phyloP scores from a whole-genome alignment of 306 rosid species.

The Gastrolobium bilobum region DNA sequence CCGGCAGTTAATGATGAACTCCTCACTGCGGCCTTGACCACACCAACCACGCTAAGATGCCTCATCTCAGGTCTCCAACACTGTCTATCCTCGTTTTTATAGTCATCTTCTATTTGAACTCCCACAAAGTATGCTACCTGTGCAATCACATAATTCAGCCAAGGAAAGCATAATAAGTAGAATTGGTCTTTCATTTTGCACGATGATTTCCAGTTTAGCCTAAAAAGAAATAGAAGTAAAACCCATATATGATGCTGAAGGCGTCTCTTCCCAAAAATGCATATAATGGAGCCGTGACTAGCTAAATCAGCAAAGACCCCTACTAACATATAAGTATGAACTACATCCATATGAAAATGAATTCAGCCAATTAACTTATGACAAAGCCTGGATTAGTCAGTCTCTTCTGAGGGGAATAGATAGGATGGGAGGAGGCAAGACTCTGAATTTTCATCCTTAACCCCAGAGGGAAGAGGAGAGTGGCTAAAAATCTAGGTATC shows the following conservation, averaged over 20 bases:
- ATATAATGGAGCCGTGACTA: conserved; percentile 33
- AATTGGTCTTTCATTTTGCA: neutral
- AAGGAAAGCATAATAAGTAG: neutral
- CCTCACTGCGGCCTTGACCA: conserved; percentile 86
- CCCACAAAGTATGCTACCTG: conserved; percentile 94
- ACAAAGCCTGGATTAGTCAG: neutral
- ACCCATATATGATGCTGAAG: conserved; percentile 6
- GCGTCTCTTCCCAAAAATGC: conserved; percentile 41
- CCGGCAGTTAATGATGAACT: conserved; percentile 77
- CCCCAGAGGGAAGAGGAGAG: neutral
- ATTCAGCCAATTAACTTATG: neutral
- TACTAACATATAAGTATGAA: neutral
- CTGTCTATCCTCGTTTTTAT: conserved; percentile 57
- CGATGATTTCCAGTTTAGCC: neutral
- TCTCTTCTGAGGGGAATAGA: conserved; percentile 1
- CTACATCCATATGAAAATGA: neutral
- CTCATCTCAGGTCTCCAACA: conserved; percentile 77
- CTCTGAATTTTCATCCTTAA: neutral
- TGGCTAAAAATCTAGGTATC: neutral
- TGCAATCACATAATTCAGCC: conserved; percentile 26
- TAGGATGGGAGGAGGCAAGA: conserved; percentile 25
- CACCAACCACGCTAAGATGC: conserved; percentile 87
- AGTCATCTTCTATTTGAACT: conserved; percentile 80
- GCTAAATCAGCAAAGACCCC: conserved; percentile 11
- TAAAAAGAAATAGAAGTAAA: neutral